phyloP scores from a whole-genome alignment of 345 rosid genomes.

The Eucalyptus camaldulensis region DNA sequence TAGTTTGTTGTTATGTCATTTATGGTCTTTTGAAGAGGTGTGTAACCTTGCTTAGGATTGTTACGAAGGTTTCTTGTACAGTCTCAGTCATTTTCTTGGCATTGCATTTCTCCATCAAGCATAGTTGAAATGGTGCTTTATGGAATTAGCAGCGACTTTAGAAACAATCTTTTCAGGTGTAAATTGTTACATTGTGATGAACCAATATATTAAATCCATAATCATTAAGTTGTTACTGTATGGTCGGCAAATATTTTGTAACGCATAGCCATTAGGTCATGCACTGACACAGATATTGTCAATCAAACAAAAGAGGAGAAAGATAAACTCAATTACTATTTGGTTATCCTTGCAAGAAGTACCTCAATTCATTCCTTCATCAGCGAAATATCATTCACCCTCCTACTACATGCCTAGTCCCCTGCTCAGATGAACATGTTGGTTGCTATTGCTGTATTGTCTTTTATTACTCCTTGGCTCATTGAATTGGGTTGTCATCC shows the following conservation, averaged over 20 bases:
- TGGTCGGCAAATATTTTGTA: background rate
- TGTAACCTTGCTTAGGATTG: background rate
- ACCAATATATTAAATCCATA: background rate
- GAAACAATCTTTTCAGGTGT: background rate
- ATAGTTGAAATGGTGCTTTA: background rate
- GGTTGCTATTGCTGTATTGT: background rate
- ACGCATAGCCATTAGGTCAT: background rate
- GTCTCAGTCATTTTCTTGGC: background rate
- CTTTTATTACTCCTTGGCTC: background rate
- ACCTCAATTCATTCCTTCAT: background rate
- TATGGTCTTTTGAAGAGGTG: background rate
- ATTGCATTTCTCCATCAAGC: background rate
- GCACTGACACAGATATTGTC: background rate
- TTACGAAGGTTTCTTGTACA: background rate
- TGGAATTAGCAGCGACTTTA: background rate
- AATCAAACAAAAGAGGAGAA: background rate
- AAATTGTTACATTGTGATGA: background rate
- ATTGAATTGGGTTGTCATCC: conserved; percentile 1
- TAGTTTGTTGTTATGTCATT: background rate
- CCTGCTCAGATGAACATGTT: background rate
- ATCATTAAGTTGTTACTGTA: background rate
- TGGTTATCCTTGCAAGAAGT: background rate
- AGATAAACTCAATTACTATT: background rate
- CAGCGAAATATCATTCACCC: background rate
- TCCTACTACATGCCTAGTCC: background rate